These are phyloP conservation scores for Biscogniauxia sp. DNA, from an alignment of 2,329 filamentous ascomycete species.

Conservation along the genomic window DNA sequence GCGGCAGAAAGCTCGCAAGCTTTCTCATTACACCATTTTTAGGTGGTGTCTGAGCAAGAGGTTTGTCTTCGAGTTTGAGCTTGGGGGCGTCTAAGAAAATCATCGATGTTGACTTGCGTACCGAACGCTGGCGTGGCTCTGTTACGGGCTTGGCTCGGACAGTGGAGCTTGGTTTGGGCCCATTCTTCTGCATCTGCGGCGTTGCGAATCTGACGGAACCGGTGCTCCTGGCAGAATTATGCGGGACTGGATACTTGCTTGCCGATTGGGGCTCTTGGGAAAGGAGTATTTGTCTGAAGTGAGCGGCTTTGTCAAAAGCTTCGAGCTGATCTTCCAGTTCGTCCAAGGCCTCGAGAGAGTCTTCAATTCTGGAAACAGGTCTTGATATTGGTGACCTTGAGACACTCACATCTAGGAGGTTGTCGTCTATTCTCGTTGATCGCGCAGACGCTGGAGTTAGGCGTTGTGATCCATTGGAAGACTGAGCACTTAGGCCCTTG, in stretches of 20 bases:
- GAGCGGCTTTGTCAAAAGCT: constrained; percentile 39
- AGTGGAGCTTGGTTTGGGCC: constrained; percentile 35
- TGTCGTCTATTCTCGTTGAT: constrained; percentile 32
- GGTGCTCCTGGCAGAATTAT: constrained; percentile 10
- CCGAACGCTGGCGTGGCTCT: constrained; percentile 32
- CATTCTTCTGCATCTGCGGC: constrained; percentile 24
- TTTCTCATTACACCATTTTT: constrained; percentile 32
- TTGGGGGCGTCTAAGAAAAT: constrained; percentile 34
- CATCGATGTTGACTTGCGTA: constrained; percentile 44
- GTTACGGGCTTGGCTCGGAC: constrained; percentile 41
- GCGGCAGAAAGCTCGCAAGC: constrained; percentile 42
- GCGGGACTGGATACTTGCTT: constrained; percentile 9
- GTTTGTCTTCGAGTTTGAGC: constrained; percentile 24
- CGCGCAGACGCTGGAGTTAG: constrained; percentile 18
- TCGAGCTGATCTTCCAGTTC: constrained; percentile 61
- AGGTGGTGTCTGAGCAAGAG: constrained; percentile 19
- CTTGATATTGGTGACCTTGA: constrained; percentile 31
- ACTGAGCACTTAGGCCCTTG: constrained; percentile 9
- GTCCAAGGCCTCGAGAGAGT: constrained; percentile 62
- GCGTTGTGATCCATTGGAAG: constrained; percentile 11
- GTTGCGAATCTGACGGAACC: constrained; percentile 21
- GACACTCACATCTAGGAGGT: constrained; percentile 37
- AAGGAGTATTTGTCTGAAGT: constrained; percentile 22
- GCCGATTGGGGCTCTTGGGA: constrained; percentile 10
- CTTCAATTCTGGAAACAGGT: constrained; percentile 52